Conservation (phyloP, 192 early-diverging fungal species). For the Entrophospora sp. region DNA sequence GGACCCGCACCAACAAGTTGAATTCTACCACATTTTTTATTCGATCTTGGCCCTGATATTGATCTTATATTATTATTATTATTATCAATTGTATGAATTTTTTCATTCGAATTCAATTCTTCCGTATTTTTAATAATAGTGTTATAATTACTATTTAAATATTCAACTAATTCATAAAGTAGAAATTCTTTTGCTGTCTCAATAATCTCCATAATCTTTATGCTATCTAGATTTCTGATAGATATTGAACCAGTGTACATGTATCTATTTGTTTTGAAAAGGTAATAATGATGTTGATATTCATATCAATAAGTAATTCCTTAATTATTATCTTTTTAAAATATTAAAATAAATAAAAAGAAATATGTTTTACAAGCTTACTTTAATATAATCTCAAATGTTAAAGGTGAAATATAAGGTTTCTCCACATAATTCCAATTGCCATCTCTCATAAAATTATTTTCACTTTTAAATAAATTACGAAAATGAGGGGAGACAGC, state of each 20-base stretch:
- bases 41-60: neutral
- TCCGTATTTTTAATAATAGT: neutral
- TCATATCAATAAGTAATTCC: neutral
- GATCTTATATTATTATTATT: neutral
- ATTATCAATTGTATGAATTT: too few species aligned
- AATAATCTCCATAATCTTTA: neutral
- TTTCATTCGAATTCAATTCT: neutral
- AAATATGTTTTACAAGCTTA: neutral
- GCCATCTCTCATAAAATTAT: neutral
- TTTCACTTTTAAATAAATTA: neutral
- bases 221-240: neutral
- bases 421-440: neutral
- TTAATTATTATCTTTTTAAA: neutral
- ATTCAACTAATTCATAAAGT: neutral
- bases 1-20: constrained; percentile 79
- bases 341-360: neutral
- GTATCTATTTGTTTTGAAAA: constrained; percentile 1
- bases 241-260: constrained; percentile 3
- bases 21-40: constrained; percentile 35
- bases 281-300: too few species aligned
- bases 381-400: constrained; percentile 5
- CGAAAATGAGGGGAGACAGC: neutral
- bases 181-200: neutral
- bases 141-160: neutral
- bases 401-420: neutral